phyloP scores from a whole-genome alignment of 257 asterid genomes.

The Ilex aquifolium region DNA sequence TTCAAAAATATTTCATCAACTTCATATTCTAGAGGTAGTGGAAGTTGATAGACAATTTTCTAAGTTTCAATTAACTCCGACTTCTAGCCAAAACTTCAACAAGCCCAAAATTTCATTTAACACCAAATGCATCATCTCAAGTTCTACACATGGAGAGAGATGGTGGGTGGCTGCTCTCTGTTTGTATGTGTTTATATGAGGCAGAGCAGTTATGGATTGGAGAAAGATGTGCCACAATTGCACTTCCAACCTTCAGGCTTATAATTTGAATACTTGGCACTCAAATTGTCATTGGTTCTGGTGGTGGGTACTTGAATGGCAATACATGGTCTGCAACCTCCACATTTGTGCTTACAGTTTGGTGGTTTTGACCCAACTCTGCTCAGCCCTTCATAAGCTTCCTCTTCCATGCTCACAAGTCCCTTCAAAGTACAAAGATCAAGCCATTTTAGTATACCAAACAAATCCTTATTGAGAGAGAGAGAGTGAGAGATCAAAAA shows the following conservation, averaged over 20 bases:
- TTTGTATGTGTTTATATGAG: not conserved
- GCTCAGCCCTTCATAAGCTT: not conserved
- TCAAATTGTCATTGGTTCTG: conserved; percentile 5
- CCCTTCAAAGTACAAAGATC: too few species aligned
- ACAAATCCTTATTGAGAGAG: too few species aligned
- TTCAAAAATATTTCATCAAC: too few species aligned
- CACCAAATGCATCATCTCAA: too few species aligned
- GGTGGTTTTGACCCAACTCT: conserved; percentile 35
- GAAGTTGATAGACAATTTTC: too few species aligned
- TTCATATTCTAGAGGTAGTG: too few species aligned
- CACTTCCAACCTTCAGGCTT: conserved; percentile 40
- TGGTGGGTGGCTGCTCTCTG: too few species aligned
- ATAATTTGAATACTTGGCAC: conserved; percentile 23
- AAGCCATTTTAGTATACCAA: too few species aligned
- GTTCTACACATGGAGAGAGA: too few species aligned
- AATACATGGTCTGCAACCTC: conserved; percentile 28
- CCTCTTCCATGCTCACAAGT: not conserved
- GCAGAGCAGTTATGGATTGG: conserved; percentile 14
- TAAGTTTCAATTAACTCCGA: too few species aligned
- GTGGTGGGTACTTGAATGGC: conserved; percentile 26
- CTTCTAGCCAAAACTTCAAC: too few species aligned
- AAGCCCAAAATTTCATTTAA: too few species aligned
- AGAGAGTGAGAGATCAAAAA: not conserved
- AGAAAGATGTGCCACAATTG: conserved; percentile 21
- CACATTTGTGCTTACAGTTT: conserved; percentile 30